Percentiles rank a stretch among this genome's conserved stretches.
phyloP scores from a whole-genome alignment of 2,329 filamentous ascomycete genomes.

The Pseudocercospora eumusae region DNA sequence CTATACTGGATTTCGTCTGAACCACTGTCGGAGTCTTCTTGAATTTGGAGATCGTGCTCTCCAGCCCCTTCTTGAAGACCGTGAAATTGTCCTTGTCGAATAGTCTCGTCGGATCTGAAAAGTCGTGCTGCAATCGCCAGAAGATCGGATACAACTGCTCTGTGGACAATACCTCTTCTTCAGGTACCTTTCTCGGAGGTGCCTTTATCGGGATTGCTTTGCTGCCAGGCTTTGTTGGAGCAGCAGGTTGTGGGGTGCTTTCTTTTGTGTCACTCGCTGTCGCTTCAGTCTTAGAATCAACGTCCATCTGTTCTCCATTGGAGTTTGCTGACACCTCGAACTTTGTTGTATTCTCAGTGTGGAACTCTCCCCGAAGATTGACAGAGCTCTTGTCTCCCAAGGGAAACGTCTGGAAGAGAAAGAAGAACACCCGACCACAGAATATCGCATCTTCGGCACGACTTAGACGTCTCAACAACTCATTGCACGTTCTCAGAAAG shows the following conservation, averaged over 20 bases:
- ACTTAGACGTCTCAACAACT: conserved; percentile 89
- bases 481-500: conserved; percentile 92
- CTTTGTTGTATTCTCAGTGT: conserved; percentile 88
- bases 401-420: conserved; percentile 96
- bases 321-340: conserved; percentile 66
- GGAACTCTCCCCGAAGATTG: conserved; percentile 92
- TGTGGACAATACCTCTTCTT: conserved; percentile 59
- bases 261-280: conserved; percentile 23
- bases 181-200: conserved; percentile 32
- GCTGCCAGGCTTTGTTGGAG: conserved; percentile 29
- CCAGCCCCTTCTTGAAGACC: conserved; percentile 63
- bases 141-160: conserved; percentile 85
- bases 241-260: conserved; percentile 30
- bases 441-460: conserved; percentile 96
- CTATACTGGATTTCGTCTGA: conserved; percentile 68
- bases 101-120: conserved; percentile 82
- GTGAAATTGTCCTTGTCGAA: conserved; percentile 70
- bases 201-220: conserved; percentile 33
- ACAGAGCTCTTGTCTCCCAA: conserved; percentile 96
- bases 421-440: conserved; percentile 96
- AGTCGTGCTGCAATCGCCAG: conserved; percentile 89
- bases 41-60: conserved; percentile 71
- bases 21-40: conserved; percentile 68
- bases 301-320: conserved; percentile 61
- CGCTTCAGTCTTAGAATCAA: conserved; percentile 51